Percentiles rank a stretch among this genome's conserved stretches.
Evolutionary conservation across 2,329 filamentous ascomycete genomes (phyloP).

Genomic region (Diaporthe vaccinii): DNA sequence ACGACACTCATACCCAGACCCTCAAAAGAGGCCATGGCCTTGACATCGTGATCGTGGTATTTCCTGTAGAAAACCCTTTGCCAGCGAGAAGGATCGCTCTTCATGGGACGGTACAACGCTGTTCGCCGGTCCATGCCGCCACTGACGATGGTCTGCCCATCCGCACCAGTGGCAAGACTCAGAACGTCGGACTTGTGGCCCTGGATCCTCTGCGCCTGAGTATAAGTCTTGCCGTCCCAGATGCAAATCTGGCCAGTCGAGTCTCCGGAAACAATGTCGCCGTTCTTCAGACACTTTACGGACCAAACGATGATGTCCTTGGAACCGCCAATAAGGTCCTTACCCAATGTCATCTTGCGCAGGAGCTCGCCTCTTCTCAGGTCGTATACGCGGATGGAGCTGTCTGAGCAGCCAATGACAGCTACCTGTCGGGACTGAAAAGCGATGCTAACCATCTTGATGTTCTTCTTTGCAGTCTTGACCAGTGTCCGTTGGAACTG

Average conservation of each 20-base stretch:
- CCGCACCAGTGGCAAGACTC: conserved; percentile 84
- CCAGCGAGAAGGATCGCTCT: conserved; percentile 77
- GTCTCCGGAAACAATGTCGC: conserved; percentile 94
- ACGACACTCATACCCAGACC: conserved; percentile 85
- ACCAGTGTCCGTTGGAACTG: conserved; percentile 83
- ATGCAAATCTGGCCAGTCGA: conserved; percentile 94
- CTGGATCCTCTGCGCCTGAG: conserved; percentile 86
- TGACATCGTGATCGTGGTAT: conserved; percentile 95
- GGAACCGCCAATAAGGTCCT: conserved; percentile 80
- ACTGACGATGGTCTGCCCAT: conserved; percentile 87
- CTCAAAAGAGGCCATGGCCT: conserved; percentile 92
- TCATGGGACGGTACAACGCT: conserved; percentile 80
- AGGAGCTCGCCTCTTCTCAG: conserved; percentile 82
- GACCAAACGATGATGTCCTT: conserved; percentile 94
- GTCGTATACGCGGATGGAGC: conserved; percentile 92
- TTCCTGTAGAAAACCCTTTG: conserved; percentile 86
- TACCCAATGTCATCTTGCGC: conserved; percentile 87
- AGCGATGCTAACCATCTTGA: conserved; percentile 89
- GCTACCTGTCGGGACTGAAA: conserved; percentile 89
- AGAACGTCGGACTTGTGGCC: conserved; percentile 92
- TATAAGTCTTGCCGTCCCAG: conserved; percentile 94
- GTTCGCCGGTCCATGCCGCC: conserved; percentile 93
- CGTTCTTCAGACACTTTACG: conserved; percentile 87
- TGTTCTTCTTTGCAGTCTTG: conserved; percentile 84
- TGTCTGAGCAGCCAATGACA: conserved; percentile 95